Conservation (phyloP, 2,329 filamentous ascomycete species). For the Lasiodiplodia hormozganensis region DNA sequence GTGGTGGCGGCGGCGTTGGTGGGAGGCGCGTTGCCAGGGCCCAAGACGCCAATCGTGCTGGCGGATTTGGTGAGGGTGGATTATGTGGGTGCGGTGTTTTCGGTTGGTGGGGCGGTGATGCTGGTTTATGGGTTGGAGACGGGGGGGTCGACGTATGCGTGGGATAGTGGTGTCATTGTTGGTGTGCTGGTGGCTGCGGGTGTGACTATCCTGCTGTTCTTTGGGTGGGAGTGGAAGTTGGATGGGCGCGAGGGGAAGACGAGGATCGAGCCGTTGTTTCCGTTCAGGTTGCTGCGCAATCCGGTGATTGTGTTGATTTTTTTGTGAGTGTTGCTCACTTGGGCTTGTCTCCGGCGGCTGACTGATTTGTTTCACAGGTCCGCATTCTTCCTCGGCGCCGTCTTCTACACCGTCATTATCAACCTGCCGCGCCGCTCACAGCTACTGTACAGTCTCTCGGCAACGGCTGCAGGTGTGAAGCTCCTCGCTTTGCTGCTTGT, state of each 20-base stretch:
- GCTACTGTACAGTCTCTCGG: background rate
- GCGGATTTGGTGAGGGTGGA: slow-evolving; percentile 42
- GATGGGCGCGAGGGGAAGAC: background rate
- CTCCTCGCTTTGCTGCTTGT: background rate
- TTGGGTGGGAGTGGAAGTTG: background rate
- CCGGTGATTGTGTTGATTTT: background rate
- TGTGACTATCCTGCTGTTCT: background rate
- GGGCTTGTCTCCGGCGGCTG: background rate
- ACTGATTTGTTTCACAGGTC: background rate
- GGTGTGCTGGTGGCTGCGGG: background rate
- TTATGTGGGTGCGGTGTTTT: slow-evolving; percentile 39
- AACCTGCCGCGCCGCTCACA: background rate
- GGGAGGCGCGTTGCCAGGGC: background rate
- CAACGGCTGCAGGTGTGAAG: background rate
- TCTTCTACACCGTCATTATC: background rate
- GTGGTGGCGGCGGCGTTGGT: background rate
- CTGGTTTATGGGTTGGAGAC: slow-evolving; percentile 44
- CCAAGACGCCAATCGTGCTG: background rate
- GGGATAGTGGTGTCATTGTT: slow-evolving; percentile 37
- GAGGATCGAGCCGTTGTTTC: background rate
- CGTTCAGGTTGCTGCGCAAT: background rate
- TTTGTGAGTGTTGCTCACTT: background rate
- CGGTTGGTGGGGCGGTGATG: slow-evolving; percentile 41
- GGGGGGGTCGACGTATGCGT: slow-evolving; percentile 35
- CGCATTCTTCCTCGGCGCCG: background rate